Evolutionary conservation across 1,284 basidiomycete species (phyloP).

Genomic region (Moniliella sp.): DNA sequence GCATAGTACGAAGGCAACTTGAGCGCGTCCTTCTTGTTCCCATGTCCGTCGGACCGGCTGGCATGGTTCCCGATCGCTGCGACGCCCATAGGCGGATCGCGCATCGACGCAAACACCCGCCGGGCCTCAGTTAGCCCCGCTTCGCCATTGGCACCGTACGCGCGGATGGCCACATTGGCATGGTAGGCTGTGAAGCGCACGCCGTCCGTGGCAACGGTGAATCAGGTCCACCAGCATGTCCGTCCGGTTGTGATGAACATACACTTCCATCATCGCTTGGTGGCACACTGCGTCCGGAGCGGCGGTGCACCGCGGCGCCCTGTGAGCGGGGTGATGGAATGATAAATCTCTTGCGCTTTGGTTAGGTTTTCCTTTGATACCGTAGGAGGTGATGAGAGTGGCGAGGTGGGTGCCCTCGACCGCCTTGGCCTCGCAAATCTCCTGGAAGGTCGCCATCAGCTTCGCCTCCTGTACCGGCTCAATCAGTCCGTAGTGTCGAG

Average conservation of each 20-base stretch:
- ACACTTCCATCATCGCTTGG: slow-evolving; percentile 71
- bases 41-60: slow-evolving; percentile 35
- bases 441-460: slow-evolving; percentile 54
- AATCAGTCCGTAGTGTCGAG: slow-evolving; percentile 74
- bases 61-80: slow-evolving; percentile 74
- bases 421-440: slow-evolving; percentile 44
- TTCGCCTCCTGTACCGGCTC: too few relatives aligned
- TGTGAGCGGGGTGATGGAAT: slow-evolving; percentile 48
- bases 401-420: slow-evolving; percentile 77
- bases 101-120: slow-evolving; percentile 57
- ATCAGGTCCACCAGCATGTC: slow-evolving; percentile 45
- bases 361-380: slow-evolving; percentile 58
- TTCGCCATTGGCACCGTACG: slow-evolving; percentile 47
- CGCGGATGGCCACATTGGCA: slow-evolving; percentile 69
- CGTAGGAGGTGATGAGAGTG: slow-evolving; percentile 70
- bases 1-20: background rate
- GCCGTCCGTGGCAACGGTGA: too few relatives aligned
- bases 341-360: slow-evolving; percentile 55
- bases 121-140: slow-evolving; percentile 36
- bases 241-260: slow-evolving; percentile 53
- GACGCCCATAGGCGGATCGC: slow-evolving; percentile 67
- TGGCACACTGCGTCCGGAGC: slow-evolving; percentile 65
- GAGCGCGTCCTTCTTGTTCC: too few relatives aligned
- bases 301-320: slow-evolving; percentile 16
- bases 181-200: slow-evolving; percentile 87